Evolutionary conservation across 345 rosid genomes (phyloP), one percentile per base, ranked within the genome.

Genomic region (Hibiscus tridactylites): DNA sequence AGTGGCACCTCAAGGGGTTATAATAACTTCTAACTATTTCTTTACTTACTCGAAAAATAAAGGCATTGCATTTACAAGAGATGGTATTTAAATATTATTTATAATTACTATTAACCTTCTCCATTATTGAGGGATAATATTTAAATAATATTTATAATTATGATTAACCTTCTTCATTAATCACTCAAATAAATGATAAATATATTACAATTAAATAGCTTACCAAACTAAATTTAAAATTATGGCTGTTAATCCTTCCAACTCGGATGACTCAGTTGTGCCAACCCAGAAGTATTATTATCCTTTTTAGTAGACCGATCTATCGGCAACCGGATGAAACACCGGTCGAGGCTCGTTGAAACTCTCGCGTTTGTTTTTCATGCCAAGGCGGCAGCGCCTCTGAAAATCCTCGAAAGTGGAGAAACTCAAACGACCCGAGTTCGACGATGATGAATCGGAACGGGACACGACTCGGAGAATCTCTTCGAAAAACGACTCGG

Each of bases 401-500:
- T 80, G 81, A 50, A 84, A 17, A 17, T 90, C 95, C 35, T 88
- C 88, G 3, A 78, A 33, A 50, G 79, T 81, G 35, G 59, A 78
- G 54, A 50, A 50, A 50, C 17, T 50, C 11, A 47, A 71, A 62
- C 78, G 59, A 28, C 59, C n/a, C 17, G 81, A 57, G 26, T 69
- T 61, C 0, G 73, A 10, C 0, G 62, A 26, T 0, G 35, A 58
- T 0, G 84, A 72, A 15, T 77, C 83, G 17, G 88, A 74, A 8
- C 76, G 65, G 35, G 87, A 81, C 35, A 91, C 78, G 39, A 75
- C 79, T 9, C 73, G 78, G 15, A 91, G 80, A 5, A 87, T 84
- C 75, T 90, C 92, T 52, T 94, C 98, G 64, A 94, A 94, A 12
- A 82, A 70, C 1, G 86, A 78, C 77, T 91, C 98, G 44, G 90